Evolutionary conservation across 148 eudicot species (phyloP).

Genomic region (Heliamphora exappendiculata): DNA sequence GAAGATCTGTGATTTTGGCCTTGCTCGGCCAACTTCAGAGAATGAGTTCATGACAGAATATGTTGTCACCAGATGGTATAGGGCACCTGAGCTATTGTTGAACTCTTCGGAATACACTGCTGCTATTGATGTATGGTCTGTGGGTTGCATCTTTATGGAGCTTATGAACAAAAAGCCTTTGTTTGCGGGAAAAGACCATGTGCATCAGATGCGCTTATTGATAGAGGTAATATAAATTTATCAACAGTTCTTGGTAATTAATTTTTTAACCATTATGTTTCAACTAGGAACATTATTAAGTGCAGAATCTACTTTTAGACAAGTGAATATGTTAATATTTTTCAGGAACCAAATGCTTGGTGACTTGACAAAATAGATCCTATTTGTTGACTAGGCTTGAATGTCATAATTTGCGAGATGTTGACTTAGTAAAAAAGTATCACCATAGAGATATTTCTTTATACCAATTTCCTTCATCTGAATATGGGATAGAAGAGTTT

Average conservation of each 20-base stretch:
- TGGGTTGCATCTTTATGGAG: conserved; percentile 93
- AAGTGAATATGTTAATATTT: not conserved
- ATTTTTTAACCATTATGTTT: not conserved
- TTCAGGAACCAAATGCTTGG: not conserved
- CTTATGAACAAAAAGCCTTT: conserved; percentile 78
- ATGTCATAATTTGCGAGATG: not conserved
- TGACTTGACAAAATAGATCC: not conserved
- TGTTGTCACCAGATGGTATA: conserved; percentile 90
- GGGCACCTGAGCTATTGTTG: conserved; percentile 81
- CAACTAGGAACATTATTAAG: not conserved
- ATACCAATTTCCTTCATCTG: not conserved
- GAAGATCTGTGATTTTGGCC: conserved; percentile 85
- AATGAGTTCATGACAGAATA: conserved; percentile 89
- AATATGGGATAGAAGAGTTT: not conserved
- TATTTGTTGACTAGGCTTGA: not conserved
- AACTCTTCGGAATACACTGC: conserved; percentile 86
- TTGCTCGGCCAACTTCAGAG: conserved; percentile 68
- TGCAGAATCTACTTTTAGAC: not conserved
- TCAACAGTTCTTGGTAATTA: not conserved
- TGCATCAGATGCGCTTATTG: conserved; percentile 74
- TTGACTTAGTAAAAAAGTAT: not conserved
- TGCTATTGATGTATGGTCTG: conserved; percentile 90
- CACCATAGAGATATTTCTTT: not conserved
- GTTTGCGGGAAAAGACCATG: conserved; percentile 79
- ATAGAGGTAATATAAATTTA: conserved; percentile 50